Percentiles rank a stretch among this genome's conserved stretches.
Conservation (phyloP, 1,284 basidiomycete genomes). For the Rhodotorula glutinis region DNA sequence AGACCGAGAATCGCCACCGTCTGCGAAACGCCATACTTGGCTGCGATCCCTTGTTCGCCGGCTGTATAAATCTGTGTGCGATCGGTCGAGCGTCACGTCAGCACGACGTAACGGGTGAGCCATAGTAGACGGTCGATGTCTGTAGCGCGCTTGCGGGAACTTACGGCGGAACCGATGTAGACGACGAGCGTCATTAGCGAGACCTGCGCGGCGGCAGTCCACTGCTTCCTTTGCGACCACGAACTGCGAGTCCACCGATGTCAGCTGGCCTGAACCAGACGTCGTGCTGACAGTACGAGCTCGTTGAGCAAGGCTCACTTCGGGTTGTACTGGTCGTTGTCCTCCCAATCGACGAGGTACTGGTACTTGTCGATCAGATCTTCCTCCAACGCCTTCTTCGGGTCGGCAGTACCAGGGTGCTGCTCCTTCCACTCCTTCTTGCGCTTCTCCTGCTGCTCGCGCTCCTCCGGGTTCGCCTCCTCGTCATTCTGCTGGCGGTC, state of each 20-base stretch:
- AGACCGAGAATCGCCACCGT: constrained; percentile 38
- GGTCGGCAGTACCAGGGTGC: constrained; percentile 22
- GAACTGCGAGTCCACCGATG: constrained; percentile 33
- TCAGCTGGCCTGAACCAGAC: too few relatives aligned
- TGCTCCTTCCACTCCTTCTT: constrained; percentile 8
- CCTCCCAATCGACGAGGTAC: constrained; percentile 27
- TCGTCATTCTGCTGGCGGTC: constrained; percentile 1
- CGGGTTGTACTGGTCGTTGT: constrained; percentile 48
- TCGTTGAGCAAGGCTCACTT: constrained; percentile 35
- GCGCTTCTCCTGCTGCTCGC: constrained; percentile 4
- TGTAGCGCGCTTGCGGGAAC: too few relatives aligned
- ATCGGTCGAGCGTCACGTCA: too few relatives aligned
- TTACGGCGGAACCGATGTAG: constrained; percentile 35
- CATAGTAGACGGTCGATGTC: too few relatives aligned
- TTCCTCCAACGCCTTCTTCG: constrained; percentile 17
- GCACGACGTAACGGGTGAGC: too few relatives aligned
- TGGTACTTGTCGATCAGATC: constrained; percentile 25
- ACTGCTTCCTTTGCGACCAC: constrained; percentile 45
- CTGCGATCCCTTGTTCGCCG: constrained; percentile 24
- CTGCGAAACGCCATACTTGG: constrained; percentile 34
- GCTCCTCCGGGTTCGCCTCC: not conserved
- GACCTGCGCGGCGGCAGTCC: constrained; percentile 44
- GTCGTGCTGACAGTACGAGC: too few relatives aligned
- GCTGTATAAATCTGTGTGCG: constrained; percentile 42
- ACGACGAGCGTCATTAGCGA: constrained; percentile 47